These are phyloP conservation scores for Salicornia ramosissima DNA, from an alignment of 148 eudicot species.

Conservation along the genomic window DNA sequence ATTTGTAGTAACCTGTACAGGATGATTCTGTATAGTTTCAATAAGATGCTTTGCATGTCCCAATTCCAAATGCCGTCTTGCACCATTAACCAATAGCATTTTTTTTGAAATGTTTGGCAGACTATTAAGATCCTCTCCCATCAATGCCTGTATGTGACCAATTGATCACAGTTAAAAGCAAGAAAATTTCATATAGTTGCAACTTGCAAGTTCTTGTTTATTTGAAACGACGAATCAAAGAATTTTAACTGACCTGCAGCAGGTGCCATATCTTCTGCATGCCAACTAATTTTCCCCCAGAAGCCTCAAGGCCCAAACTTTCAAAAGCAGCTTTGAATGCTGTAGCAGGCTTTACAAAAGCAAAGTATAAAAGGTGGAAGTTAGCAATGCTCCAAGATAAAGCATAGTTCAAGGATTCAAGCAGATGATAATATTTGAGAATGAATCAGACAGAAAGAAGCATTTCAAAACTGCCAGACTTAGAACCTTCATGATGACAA, in stretches of 20 bases:
- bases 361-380: slow-evolving; percentile 5
- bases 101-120: slow-evolving; percentile 59
- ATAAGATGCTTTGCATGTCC: slow-evolving; percentile 83
- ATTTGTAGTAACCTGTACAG: slow-evolving; percentile 56
- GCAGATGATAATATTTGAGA: not conserved
- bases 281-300: slow-evolving; percentile 77
- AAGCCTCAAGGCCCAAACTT: slow-evolving; percentile 56
- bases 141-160: slow-evolving; percentile 44
- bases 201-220: not conserved
- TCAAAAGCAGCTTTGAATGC: slow-evolving; percentile 81
- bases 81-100: slow-evolving; percentile 81
- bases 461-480: not conserved
- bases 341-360: slow-evolving; percentile 62
- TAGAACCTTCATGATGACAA: not conserved
- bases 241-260: slow-evolving; percentile 53
- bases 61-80: slow-evolving; percentile 87
- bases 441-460: not conserved
- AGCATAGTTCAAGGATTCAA: not conserved
- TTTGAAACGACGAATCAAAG: slow-evolving; percentile 6
- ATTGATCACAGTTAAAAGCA: slow-evolving; percentile 13
- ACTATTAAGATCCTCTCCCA: slow-evolving; percentile 62
- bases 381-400: slow-evolving; percentile 1
- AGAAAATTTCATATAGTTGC: slow-evolving; percentile 8
- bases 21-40: slow-evolving; percentile 94
- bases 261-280: slow-evolving; percentile 95